Evolutionary conservation across 2,329 filamentous ascomycete species (phyloP).

Genomic region (Fusarium caatingaense): DNA sequence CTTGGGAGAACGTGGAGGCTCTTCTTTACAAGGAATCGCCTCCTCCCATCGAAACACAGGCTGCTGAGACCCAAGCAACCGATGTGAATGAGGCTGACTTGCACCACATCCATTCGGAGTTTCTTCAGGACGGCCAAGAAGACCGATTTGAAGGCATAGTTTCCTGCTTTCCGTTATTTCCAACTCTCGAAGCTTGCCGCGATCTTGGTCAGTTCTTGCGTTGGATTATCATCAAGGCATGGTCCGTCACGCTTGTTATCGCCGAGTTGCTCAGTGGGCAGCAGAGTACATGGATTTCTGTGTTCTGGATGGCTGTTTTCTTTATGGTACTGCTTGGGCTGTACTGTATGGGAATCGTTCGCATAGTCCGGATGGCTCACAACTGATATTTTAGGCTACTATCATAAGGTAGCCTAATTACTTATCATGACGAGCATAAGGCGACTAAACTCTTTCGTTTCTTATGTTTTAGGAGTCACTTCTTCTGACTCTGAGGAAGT

Average conservation of each 20-base stretch:
- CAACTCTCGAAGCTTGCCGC: background rate
- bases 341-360: background rate
- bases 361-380: background rate
- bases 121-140: background rate
- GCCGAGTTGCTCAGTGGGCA: background rate
- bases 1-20: background rate
- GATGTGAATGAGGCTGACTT: too few species aligned
- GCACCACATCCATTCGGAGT: background rate
- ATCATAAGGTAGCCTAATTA: background rate
- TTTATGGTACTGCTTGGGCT: background rate
- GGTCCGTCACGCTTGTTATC: background rate
- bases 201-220: background rate
- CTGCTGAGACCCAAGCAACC: background rate
- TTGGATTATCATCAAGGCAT: too few species aligned
- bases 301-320: background rate
- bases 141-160: background rate
- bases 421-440: background rate
- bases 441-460: background rate
- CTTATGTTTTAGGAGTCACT: background rate
- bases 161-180: background rate
- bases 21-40: background rate
- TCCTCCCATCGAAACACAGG: background rate
- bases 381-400: background rate
- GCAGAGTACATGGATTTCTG: background rate
- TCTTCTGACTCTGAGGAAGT: too few species aligned